phyloP scores from a whole-genome alignment of 1,284 basidiomycete genomes.

The Singerocomus inundabilis region DNA sequence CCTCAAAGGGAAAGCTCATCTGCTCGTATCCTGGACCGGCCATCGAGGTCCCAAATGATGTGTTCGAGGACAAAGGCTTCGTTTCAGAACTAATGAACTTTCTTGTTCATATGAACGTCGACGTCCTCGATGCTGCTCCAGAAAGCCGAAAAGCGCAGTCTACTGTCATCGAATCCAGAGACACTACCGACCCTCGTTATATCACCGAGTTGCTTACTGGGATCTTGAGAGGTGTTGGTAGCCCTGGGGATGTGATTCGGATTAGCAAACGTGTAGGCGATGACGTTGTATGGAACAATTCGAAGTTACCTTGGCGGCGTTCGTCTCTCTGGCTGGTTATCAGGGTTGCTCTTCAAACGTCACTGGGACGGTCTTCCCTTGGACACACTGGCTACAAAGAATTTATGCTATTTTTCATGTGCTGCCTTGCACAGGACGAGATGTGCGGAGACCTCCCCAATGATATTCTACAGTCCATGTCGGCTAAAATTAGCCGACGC shows the following conservation, averaged over 20 bases:
- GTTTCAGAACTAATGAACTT: too few relatives aligned
- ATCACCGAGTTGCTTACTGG: slow-evolving; percentile 38
- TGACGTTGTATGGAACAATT: slow-evolving; percentile 24
- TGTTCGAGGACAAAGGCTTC: slow-evolving; percentile 22
- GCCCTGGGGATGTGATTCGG: slow-evolving; percentile 13
- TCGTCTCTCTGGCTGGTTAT: slow-evolving; percentile 40
- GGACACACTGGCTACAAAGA: slow-evolving; percentile 40
- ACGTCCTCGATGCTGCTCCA: slow-evolving; percentile 14
- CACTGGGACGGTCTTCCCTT: slow-evolving; percentile 25
- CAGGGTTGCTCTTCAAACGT: slow-evolving; percentile 42
- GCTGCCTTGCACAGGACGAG: slow-evolving; percentile 30
- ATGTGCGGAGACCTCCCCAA: slow-evolving; percentile 20
- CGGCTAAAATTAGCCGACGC: slow-evolving; percentile 34
- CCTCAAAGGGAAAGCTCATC: slow-evolving; percentile 16
- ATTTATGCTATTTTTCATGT: slow-evolving; percentile 45
- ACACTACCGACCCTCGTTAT: slow-evolving; percentile 35
- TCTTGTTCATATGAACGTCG: slow-evolving; percentile 4
- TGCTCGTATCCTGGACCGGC: slow-evolving; percentile 38
- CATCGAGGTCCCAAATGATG: slow-evolving; percentile 22
- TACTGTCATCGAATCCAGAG: slow-evolving; percentile 26
- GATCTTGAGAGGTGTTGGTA: slow-evolving; percentile 32
- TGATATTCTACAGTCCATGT: slow-evolving; percentile 30
- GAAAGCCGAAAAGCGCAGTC: slow-evolving; percentile 16
- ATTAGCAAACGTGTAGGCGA: slow-evolving; percentile 33
- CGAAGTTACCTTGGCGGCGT: slow-evolving; percentile 36